Evolutionary conservation across 129 eudicot species (phyloP).

Genomic region (Artemisia argyi): DNA sequence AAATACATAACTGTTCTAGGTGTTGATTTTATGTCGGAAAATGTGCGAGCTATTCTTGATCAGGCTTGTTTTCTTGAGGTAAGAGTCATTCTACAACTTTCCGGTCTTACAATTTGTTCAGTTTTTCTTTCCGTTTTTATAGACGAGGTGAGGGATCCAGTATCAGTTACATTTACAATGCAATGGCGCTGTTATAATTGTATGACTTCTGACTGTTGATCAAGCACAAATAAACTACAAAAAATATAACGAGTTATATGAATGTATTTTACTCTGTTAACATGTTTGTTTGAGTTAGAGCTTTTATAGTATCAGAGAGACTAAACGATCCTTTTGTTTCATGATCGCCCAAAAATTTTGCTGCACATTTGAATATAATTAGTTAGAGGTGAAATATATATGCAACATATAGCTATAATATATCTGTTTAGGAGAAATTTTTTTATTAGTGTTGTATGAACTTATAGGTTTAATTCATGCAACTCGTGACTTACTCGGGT

Average conservation of each 20-base stretch:
- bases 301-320: neutral
- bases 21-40: constrained; percentile 97
- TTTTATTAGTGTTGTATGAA: neutral
- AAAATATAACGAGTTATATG: constrained; percentile 2
- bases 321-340: neutral
- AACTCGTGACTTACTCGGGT: constrained; percentile 1
- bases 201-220: neutral
- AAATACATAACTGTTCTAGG: constrained; percentile 80
- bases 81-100: constrained; percentile 6
- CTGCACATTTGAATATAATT: too few species aligned
- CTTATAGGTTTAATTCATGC: neutral
- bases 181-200: neutral
- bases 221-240: neutral
- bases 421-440: neutral
- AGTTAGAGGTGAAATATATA: neutral
- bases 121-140: neutral
- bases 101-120: neutral
- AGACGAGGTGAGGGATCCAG: neutral
- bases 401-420: neutral
- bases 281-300: neutral
- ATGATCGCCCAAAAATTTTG: neutral
- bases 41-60: constrained; percentile 96
- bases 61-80: constrained; percentile 91
- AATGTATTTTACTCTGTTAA: neutral
- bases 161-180: neutral